Base-by-base conservation (phyloP, 1,284 basidiomycete genomes). In the Cutaneotrichosporon curvatum region DNA sequence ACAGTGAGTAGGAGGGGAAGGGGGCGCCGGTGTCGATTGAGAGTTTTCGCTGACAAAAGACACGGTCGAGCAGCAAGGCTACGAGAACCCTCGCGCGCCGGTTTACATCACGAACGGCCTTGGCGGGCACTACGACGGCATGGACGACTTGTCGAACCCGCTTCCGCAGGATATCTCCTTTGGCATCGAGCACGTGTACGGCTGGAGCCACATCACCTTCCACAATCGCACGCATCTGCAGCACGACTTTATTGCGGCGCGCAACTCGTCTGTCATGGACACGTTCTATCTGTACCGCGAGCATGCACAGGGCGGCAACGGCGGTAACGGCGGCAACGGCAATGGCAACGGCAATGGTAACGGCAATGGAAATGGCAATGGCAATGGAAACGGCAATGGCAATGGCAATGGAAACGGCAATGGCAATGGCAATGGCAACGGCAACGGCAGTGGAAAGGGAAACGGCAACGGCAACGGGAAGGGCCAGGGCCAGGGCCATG, bases 41-140 rank as follows among this genome's bases (percentile, higher is more conserved):
- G n/a, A n/a, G n/a, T n/a, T n/a, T n/a, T n/a, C n/a, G n/a, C n/a
- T n/a, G n/a, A n/a, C n/a, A n/a, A n/a, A n/a, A 58, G 55, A 58
- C 48, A 60, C 53, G 10, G 58, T 41, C 52, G 48, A 63, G 52
- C 44, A 63, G 53, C 55, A 53, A 51, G 43, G 54, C 28, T 55
- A 55, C 50, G 43, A 60, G 50, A 61, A 51, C 59, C 59, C 43
- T 20, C 33, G 37, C 5, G 49, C 50, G 9, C 62, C 65, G 0
- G 40, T 48, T 16, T 58, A 60, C 48, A 64, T 69, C 44, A 58
- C 66, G 38, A 65, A 64, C 48, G 68, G 68, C 30, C 53, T 59
- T 5, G 65, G 65, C 4, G 68, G 68, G 6, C 57, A 62, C 47
- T 59, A 57, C 38, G 67, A 69, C 55, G 65, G 64, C 20, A 50